Evolutionary conservation across 805 yeast genomes (phyloP).

Genomic region (Schizosaccharomyces osmophilus): DNA sequence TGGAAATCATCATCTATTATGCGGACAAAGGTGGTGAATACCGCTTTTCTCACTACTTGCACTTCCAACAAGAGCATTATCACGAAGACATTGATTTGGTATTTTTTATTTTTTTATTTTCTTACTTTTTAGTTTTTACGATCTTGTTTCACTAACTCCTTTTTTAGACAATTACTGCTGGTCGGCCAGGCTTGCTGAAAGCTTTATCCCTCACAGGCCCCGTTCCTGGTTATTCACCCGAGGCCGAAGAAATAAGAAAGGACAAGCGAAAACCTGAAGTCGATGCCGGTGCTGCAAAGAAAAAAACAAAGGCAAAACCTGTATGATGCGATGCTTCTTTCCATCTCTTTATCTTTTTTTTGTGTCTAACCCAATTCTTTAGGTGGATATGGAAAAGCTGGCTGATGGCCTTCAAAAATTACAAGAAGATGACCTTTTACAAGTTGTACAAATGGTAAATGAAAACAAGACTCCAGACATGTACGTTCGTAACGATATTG

Average conservation of each 20-base stretch:
- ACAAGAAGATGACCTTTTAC: slow-evolving; percentile 75
- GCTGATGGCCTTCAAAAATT: slow-evolving; percentile 76
- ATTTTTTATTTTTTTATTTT: too few relatives aligned
- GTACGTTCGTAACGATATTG: slow-evolving; percentile 87
- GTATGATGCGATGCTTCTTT: slow-evolving; percentile 9
- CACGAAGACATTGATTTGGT: slow-evolving; percentile 47
- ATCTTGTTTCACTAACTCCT: not conserved
- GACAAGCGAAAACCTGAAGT: slow-evolving; percentile 18
- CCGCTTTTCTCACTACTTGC: slow-evolving; percentile 68
- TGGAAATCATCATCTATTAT: slow-evolving; percentile 51
- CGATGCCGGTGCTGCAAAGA: slow-evolving; percentile 11
- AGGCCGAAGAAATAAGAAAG: slow-evolving; percentile 9
- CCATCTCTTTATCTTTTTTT: slow-evolving; percentile 6
- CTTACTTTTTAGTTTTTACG: not conserved
- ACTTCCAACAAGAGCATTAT: slow-evolving; percentile 56
- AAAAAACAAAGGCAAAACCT: slow-evolving; percentile 17
- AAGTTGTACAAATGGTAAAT: slow-evolving; percentile 91
- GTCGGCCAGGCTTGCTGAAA: slow-evolving; percentile 45
- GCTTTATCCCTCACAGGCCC: slow-evolving; percentile 63
- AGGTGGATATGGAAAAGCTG: slow-evolving; percentile 63
- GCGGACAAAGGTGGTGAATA: slow-evolving; percentile 76
- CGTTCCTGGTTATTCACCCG: slow-evolving; percentile 27
- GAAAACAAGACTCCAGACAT: slow-evolving; percentile 86
- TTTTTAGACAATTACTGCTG: slow-evolving; percentile 40
- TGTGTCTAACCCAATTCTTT: not conserved